Evolutionary conservation across 768 basidiomycete genomes (phyloP).

Genomic region (Pisolithus microcarpus): DNA sequence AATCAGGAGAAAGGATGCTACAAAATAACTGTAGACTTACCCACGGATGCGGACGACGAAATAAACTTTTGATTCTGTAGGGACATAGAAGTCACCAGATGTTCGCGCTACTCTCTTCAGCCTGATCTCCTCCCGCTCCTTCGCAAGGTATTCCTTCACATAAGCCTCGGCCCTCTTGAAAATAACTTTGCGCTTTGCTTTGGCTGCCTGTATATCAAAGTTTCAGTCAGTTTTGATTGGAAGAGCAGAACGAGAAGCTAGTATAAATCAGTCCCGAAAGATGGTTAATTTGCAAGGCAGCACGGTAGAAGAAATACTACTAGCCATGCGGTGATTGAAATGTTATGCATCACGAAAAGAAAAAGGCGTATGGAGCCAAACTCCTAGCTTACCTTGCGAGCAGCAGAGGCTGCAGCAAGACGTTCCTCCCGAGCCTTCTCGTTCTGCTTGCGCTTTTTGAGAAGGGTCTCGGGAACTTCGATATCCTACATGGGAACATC

Average conservation of each 20-base stretch:
- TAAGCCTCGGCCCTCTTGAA: constrained; percentile 99
- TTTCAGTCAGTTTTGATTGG: constrained; percentile 8
- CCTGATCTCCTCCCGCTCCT: constrained; percentile 95
- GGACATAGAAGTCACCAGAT: constrained; percentile 95
- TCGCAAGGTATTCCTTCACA: constrained; percentile 89
- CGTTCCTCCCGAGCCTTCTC: constrained; percentile 95
- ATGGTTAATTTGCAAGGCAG: constrained; percentile 81
- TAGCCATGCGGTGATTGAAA: constrained; percentile 74
- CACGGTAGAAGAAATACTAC: constrained; percentile 46
- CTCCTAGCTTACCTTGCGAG: constrained; percentile 70
- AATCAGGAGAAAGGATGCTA: constrained; percentile 6
- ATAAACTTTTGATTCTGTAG: constrained; percentile 94
- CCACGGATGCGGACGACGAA: constrained; percentile 97
- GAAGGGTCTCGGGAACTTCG: constrained; percentile 98
- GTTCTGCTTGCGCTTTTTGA: constrained; percentile 98
- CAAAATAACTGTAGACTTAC: constrained; percentile 40
- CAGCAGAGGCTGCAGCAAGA: constrained; percentile 71
- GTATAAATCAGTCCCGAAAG: constrained; percentile 61
- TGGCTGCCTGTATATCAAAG: constrained; percentile 54
- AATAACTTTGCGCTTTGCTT: constrained; percentile 91
- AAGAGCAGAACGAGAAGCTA: background rate
- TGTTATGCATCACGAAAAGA: constrained; percentile 74
- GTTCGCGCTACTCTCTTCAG: constrained; percentile 88
- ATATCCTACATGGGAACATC: constrained; percentile 50
- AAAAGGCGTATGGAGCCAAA: constrained; percentile 7